phyloP scores from a whole-genome alignment of 306 rosid species.

The Calophaca sinica region DNA sequence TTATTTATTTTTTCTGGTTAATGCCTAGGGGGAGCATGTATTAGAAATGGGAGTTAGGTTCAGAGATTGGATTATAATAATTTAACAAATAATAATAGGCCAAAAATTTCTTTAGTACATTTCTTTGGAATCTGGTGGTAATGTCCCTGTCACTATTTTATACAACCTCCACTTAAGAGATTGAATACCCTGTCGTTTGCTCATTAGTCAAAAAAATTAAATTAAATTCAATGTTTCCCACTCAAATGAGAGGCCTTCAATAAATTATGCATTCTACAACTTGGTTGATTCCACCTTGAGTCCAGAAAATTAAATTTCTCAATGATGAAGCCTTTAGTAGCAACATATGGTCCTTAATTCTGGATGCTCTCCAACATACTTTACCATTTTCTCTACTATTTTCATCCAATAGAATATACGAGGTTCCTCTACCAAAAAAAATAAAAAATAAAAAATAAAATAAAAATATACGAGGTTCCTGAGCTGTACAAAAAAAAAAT shows the following conservation, averaged over 20 bases:
- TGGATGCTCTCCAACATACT: conserved; percentile 30
- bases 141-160: conserved; percentile 50
- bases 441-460: too few species aligned
- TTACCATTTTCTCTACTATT: neutral
- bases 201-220: conserved; percentile 40
- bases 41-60: conserved; percentile 53
- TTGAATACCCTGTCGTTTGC: conserved; percentile 35
- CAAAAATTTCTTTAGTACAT: conserved; percentile 36
- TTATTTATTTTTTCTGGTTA: conserved; percentile 32
- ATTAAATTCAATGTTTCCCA: conserved; percentile 51
- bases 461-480: neutral
- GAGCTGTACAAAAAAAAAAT: neutral
- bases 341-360: conserved; percentile 44
- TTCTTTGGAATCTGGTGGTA: conserved; percentile 45
- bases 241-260: conserved; percentile 43
- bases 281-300: conserved; percentile 44
- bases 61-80: conserved; percentile 15
- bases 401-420: neutral
- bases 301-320: conserved; percentile 31
- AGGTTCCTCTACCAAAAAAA: too few species aligned
- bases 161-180: conserved; percentile 47
- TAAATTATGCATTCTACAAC: conserved; percentile 31
- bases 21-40: conserved; percentile 32
- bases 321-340: conserved; percentile 38
- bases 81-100: conserved; percentile 34